phyloP scores from a whole-genome alignment of 495 filamentous ascomycete species.

The Schizothecium vesticola region DNA sequence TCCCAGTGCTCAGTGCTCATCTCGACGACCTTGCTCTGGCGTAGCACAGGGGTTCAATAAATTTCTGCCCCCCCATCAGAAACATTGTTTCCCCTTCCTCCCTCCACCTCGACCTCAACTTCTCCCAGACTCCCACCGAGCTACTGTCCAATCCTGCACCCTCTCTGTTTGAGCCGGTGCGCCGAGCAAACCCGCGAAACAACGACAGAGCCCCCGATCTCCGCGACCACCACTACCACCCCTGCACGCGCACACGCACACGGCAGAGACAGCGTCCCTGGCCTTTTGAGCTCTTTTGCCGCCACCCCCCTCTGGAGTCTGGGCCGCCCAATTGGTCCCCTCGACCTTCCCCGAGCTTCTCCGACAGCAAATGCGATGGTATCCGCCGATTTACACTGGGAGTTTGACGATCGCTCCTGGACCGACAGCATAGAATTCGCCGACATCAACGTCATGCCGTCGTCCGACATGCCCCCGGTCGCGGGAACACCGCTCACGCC shows the following conservation, averaged over 20 bases:
- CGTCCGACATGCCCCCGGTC: not conserved
- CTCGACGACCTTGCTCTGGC: not conserved
- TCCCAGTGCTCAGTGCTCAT: not conserved
- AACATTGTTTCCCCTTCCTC: not conserved
- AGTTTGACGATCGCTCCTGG: not conserved
- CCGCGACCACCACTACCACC: not conserved
- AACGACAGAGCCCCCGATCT: not conserved
- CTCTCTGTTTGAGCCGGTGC: not conserved
- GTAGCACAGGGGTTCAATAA: slow-evolving; percentile 5
- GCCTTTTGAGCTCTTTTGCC: not conserved
- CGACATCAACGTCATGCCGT: slow-evolving; percentile 10
- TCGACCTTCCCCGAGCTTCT: not conserved
- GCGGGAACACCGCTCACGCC: slow-evolving; percentile 5
- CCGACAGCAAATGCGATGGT: slow-evolving; percentile 6
- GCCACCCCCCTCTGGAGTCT: not conserved
- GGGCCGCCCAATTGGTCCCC: slow-evolving; percentile 5
- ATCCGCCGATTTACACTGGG: slow-evolving; percentile 1
- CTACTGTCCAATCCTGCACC: too few relatives aligned
- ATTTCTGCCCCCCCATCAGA: not conserved
- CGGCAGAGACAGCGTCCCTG: not conserved
- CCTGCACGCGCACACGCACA: not conserved
- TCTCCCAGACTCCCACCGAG: too few relatives aligned
- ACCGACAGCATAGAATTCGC: not conserved
- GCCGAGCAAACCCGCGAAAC: not conserved
- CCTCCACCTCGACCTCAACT: not conserved